A percentile compares a stretch with the other conserved stretches of the same genome.
These are phyloP conservation scores for Myxozyma neotropica DNA, from an alignment of 805 yeast genomes.

Conservation along the genomic window DNA sequence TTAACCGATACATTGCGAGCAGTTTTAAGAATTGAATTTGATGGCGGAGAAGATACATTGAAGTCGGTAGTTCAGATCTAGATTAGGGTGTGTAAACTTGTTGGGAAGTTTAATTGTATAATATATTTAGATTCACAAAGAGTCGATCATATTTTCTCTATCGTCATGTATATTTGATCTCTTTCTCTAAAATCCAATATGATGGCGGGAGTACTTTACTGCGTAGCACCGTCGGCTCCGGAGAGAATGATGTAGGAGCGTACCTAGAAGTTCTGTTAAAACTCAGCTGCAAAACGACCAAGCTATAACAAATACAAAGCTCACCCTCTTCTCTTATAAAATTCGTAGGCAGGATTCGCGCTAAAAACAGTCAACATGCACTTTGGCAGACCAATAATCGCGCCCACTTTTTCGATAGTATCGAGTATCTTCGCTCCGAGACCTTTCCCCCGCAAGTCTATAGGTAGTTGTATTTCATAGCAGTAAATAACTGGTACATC, in stretches of 20 bases:
- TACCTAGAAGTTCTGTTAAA: too few relatives aligned
- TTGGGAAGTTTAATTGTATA: too few relatives aligned
- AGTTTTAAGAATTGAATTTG: constrained; percentile 66
- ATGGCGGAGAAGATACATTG: constrained; percentile 46
- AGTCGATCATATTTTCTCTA: too few relatives aligned
- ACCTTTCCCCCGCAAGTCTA: constrained; percentile 15
- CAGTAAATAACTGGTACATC: constrained; percentile 33
- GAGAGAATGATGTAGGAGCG: constrained; percentile 22
- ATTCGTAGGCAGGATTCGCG: constrained; percentile 31
- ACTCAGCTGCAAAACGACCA: neutral
- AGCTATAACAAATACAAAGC: neutral
- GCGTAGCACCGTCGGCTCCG: constrained; percentile 18
- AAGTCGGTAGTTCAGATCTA: constrained; percentile 53
- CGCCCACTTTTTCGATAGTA: constrained; percentile 20
- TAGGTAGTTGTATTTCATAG: constrained; percentile 33
- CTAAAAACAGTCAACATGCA: constrained; percentile 36
- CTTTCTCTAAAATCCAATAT: constrained; percentile 31
- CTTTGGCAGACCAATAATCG: constrained; percentile 11
- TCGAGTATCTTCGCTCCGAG: constrained; percentile 25
- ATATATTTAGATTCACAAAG: too few relatives aligned
- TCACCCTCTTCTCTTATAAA: constrained; percentile 27
- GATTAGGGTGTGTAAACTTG: too few relatives aligned
- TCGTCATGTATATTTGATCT: neutral
- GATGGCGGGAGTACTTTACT: constrained; percentile 24
- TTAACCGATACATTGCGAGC: constrained; percentile 84